Evolutionary conservation across 164 flowering plant genomes (phyloP), one percentile per base, ranked within the genome.

Genomic region (Vitis rupestris): DNA sequence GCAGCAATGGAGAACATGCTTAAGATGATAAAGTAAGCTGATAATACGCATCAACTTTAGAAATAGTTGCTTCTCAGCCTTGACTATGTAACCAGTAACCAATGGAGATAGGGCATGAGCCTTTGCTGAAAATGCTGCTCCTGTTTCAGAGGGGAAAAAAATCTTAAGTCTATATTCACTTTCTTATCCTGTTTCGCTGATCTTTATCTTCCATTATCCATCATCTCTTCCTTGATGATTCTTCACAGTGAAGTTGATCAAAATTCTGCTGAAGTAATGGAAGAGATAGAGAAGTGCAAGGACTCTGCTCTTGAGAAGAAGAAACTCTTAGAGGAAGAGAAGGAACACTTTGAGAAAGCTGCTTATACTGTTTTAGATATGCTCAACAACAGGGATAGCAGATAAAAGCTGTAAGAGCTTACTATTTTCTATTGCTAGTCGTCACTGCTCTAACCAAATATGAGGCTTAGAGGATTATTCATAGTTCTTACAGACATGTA

Each of bases 201-300:
- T 51, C 44, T 44, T 59, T 6, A 9, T 27, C n/a, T 50, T 48
- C n/a, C 8, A 10, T 23, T 31, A 12, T 31, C 30, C 15, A 55
- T 37, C 15, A 53, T 10, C 10, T 44, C 19, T 37, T 17, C 17
- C 3, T 31, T n/a, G 29, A 13, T 53, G 58, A 68, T 13, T 3
- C 57, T 54, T 12, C 66, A 44, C 79, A 86, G 90, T 68, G 90
- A 84, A 76, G 80, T 85, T 61, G 88, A 86, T 75, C 80, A 81
- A 59, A 83, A 72, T 75, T 82, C 93, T 65, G 69, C 76, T 67
- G 92, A 78, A 70, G 81, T 92, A 70, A 63, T 61, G 72, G 97
- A 92, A 81, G 97, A 89, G 31, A 77, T 92, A 63, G 91, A 86
- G 79, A 94, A 85, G 73, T 84, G 86, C 85, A 92, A 87, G 66